Conservation (phyloP, 805 yeast species). For the Tetrapisispora phaffii region DNA sequence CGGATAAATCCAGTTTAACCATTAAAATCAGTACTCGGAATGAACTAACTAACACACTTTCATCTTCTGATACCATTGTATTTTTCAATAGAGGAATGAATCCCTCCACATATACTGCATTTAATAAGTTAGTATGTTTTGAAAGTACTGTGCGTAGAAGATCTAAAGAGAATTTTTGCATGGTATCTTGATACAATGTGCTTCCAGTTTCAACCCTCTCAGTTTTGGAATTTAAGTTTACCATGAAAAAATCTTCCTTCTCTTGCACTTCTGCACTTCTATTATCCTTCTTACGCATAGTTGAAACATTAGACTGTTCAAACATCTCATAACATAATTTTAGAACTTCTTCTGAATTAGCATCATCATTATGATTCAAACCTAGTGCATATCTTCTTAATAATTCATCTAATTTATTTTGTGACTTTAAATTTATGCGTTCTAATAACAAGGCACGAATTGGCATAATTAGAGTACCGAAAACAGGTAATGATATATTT, state of each 20-base stretch:
- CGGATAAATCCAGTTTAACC: conserved; percentile 53
- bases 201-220: conserved; percentile 45
- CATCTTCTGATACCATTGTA: conserved; percentile 57
- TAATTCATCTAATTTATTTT: conserved; percentile 68
- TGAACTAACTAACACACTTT: conserved; percentile 62
- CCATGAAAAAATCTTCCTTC: conserved; percentile 58
- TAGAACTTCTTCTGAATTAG: conserved; percentile 48
- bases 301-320: conserved; percentile 37
- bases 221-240: conserved; percentile 57
- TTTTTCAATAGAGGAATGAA: conserved; percentile 65
- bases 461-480: conserved; percentile 55
- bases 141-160: conserved; percentile 61
- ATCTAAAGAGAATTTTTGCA: conserved; percentile 73
- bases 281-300: conserved; percentile 12
- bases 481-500: conserved; percentile 48
- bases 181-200: conserved; percentile 45
- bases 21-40: conserved; percentile 52
- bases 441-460: conserved; percentile 54
- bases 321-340: conserved; percentile 67
- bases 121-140: conserved; percentile 49
- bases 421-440: conserved; percentile 55
- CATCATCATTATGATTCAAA: conserved; percentile 56
- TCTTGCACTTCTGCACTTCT: conserved; percentile 29
- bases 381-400: conserved; percentile 74
- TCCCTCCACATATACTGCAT: conserved; percentile 51